These are phyloP conservation scores for Camelina sativa DNA, from an alignment of 345 rosid species.

Conservation along the genomic window DNA sequence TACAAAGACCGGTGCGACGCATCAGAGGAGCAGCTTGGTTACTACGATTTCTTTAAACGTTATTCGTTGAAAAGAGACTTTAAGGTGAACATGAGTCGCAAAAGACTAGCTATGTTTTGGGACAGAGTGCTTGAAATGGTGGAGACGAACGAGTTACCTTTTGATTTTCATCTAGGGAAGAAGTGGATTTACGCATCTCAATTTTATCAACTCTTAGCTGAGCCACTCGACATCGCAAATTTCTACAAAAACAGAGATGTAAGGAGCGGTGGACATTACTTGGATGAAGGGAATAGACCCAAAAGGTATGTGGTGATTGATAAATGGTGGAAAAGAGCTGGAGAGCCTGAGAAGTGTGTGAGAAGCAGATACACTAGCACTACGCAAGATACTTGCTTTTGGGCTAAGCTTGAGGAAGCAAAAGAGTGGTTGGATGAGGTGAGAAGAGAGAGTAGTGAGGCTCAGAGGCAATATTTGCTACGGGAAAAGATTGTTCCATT, in stretches of 20 bases:
- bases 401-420: constrained; percentile 90
- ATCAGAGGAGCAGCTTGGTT: constrained; percentile 57
- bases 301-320: constrained; percentile 76
- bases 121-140: constrained; percentile 61
- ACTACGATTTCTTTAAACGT: constrained; percentile 77
- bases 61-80: constrained; percentile 54
- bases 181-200: constrained; percentile 77
- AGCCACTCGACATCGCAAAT: constrained; percentile 77
- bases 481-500: constrained; percentile 50
- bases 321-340: constrained; percentile 58
- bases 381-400: constrained; percentile 87
- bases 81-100: constrained; percentile 63
- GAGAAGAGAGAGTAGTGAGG: constrained; percentile 50
- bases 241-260: constrained; percentile 55
- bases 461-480: constrained; percentile 13
- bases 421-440: constrained; percentile 54
- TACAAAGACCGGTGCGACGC: constrained; percentile 59
- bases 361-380: constrained; percentile 61
- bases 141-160: constrained; percentile 69
- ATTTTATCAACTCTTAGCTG: constrained; percentile 68
- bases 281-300: constrained; percentile 56
- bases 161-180: constrained; percentile 53
- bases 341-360: neutral
- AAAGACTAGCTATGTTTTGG: constrained; percentile 72
- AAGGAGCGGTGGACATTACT: constrained; percentile 55